Conservation (phyloP, 495 filamentous ascomycete species). For the Cercophora sp. region DNA sequence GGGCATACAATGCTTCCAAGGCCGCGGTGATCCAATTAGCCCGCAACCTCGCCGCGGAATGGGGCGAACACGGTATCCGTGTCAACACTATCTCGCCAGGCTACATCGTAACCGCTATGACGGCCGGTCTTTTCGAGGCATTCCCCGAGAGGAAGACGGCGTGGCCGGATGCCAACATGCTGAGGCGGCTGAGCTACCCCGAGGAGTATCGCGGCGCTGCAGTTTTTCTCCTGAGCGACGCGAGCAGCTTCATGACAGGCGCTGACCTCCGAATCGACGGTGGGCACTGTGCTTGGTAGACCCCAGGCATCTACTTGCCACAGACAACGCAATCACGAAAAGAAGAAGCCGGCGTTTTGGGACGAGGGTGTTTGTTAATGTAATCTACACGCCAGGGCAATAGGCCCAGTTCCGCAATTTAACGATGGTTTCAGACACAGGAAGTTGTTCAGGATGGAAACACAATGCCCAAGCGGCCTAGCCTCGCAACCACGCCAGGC, state of each 20-base stretch:
- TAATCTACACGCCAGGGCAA: no score
- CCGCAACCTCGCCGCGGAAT: conserved; percentile 81
- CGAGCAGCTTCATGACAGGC: conserved; percentile 83
- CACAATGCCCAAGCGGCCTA: conserved; percentile 34
- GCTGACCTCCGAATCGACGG: conserved; percentile 78
- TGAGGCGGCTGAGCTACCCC: conserved; percentile 71
- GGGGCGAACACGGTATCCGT: conserved; percentile 82
- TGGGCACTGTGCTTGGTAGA: conserved; percentile 75
- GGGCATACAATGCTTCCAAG: conserved; percentile 90
- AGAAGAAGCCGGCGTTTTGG: no score
- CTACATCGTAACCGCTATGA: conserved; percentile 93
- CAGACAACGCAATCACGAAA: neutral
- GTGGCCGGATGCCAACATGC: conserved; percentile 89
- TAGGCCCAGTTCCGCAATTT: no score
- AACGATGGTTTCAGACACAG: no score
- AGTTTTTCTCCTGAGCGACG: conserved; percentile 83
- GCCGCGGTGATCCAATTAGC: conserved; percentile 80
- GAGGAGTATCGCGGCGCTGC: conserved; percentile 77
- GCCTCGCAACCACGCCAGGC: conserved; percentile 34
- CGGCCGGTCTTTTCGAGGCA: conserved; percentile 68
- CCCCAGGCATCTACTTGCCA: neutral
- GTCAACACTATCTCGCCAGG: conserved; percentile 95
- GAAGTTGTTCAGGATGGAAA: no score
- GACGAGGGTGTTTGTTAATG: no score
- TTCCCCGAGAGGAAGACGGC: conserved; percentile 70